Conservation (phyloP, 192 early-diverging fungal species). For the Gryganskiella cystojenkinii region DNA sequence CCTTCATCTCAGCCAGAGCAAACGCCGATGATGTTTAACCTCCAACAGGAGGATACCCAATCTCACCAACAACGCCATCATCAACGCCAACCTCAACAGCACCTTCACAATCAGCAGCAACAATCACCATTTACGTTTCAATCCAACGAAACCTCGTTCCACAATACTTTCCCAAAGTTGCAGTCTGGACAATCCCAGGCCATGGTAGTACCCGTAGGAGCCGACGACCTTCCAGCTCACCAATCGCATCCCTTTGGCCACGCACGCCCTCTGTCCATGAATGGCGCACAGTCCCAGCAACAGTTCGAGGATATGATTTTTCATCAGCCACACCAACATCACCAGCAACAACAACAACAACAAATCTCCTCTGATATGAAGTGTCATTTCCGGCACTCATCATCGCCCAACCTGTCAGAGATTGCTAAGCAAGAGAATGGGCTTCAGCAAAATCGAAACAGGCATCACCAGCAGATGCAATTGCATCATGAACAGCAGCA, state of each 20-base stretch:
- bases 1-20: too few relatives aligned
- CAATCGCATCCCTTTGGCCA: slow-evolving; percentile 28
- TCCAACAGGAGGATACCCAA: slow-evolving; percentile 3
- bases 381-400: slow-evolving; percentile 30
- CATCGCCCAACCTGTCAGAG: slow-evolving; percentile 40
- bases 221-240: slow-evolving; percentile 6
- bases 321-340: slow-evolving; percentile 16
- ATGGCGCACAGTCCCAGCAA: slow-evolving; percentile 23
- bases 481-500: too few relatives aligned
- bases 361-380: slow-evolving; percentile 24
- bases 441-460: slow-evolving; percentile 2
- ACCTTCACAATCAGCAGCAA: slow-evolving; percentile 5
- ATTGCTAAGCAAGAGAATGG: slow-evolving; percentile 20
- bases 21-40: background rate
- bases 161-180: background rate
- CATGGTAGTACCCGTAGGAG: slow-evolving; percentile 1
- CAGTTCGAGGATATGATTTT: slow-evolving; percentile 45
- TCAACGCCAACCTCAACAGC: slow-evolving; percentile 6
- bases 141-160: background rate
- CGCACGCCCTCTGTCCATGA: slow-evolving; percentile 23
- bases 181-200: background rate
- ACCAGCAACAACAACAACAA: slow-evolving; percentile 20
- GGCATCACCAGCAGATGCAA: background rate
- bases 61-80: background rate
- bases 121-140: slow-evolving; percentile 21